Evolutionary conservation across 768 basidiomycete genomes (phyloP), one percentile per base, ranked within the genome.

Genomic region (Glaciozyma martinii): DNA sequence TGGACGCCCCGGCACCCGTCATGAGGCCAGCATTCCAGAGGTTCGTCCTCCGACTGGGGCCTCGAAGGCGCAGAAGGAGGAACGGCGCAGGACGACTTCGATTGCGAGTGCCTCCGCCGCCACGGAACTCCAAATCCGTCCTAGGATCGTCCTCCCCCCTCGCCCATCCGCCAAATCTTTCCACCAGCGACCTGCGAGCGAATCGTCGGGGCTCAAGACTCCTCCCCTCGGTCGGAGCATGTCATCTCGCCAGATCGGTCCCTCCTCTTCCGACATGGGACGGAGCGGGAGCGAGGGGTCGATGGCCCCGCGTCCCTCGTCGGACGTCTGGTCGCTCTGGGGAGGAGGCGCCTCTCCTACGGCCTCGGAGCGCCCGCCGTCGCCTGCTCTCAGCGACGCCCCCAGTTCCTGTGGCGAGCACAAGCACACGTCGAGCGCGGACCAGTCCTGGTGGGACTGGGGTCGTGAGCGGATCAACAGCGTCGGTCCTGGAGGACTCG

Each of bases 41-140:
- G 25, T 7, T 18, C 50, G 27, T 4, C 10, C 7, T 19, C 19
- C 19, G 47, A 29, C 37, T 33, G 25, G 29, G 6, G 18, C 30
- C n/a, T 52, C 47, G 29, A 33, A 30, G 47, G 47, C 37, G 37
- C 5, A 6, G 12, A 40, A 61, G 10, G 47, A 33, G 30, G 16
- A 33, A 21, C 30, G 60, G 2, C 27, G 32, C 0, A 16, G 46
- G 32, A 25, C 60, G 47, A 40, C 25, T 23, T 52, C 60, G 7
- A 5, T 32, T 21, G 44, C 46, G 23, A 32, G 27, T 27, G 44
- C 43, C 19, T 33, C 50, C 29, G 18, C 27, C 40, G 47, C 46
- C 13, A 2, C 47, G 6, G 62, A 63, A 25, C 53, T 63, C 23
- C 56, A 43, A 8, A 63, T 63, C 43, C 62, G 62, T 23, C 62